Conservation (phyloP, 2,329 filamentous ascomycete species). For the Trichoderma oligosporum region DNA sequence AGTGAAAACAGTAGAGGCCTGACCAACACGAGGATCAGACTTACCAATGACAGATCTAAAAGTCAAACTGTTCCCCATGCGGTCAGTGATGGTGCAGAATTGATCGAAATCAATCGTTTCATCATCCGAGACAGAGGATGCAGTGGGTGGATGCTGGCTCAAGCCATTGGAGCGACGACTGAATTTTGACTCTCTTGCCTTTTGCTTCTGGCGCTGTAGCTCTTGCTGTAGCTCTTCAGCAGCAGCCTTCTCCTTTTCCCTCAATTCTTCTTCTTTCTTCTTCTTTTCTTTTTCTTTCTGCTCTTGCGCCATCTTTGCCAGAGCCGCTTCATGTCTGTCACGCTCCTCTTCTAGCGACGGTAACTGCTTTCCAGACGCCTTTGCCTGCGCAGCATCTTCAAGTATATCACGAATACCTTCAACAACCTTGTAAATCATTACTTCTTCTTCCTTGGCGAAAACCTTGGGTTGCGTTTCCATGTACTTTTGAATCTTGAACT, state of each 20-base stretch:
- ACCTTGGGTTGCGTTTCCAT: conserved; percentile 56
- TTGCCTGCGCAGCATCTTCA: conserved; percentile 78
- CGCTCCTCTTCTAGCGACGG: conserved; percentile 88
- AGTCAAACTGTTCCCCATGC: conserved; percentile 57
- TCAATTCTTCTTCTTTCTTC: conserved; percentile 52
- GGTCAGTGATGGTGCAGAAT: conserved; percentile 59
- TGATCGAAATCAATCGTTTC: conserved; percentile 62
- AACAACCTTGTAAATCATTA: conserved; percentile 63
- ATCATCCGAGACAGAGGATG: conserved; percentile 28
- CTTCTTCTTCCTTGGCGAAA: conserved; percentile 50
- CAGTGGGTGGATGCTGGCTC: conserved; percentile 26
- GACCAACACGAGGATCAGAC: conserved; percentile 60
- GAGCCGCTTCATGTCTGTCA: conserved; percentile 72
- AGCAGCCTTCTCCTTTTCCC: conserved; percentile 67
- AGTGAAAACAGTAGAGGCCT: conserved; percentile 64
- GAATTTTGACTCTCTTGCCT: conserved; percentile 60
- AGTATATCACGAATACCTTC: conserved; percentile 70
- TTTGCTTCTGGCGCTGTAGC: conserved; percentile 62
- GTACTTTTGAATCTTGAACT: conserved; percentile 64
- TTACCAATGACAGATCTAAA: conserved; percentile 72
- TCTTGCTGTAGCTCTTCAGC: conserved; percentile 70
- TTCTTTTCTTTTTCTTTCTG: conserved; percentile 51
- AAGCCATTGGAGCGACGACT: conserved; percentile 50
- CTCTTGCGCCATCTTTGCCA: conserved; percentile 57
- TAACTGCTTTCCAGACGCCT: conserved; percentile 69